phyloP scores from a whole-genome alignment of 768 basidiomycete genomes.

The Dentipellis sp. region DNA sequence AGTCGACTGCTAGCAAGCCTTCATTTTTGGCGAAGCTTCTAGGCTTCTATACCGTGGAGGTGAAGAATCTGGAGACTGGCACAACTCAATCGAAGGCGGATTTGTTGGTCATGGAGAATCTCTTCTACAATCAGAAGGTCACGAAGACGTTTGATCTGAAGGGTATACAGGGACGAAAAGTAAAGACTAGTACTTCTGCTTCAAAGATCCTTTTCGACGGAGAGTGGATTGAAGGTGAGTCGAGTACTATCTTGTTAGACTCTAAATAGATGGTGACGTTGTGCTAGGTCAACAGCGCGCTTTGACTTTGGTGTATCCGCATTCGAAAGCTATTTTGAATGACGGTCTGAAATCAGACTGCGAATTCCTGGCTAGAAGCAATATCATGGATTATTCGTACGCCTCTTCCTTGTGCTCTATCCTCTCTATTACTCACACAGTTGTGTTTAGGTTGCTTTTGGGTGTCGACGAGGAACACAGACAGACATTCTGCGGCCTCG shows the following conservation, averaged over 20 bases:
- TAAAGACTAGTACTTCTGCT: slow-evolving; percentile 35
- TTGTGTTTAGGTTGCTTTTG: slow-evolving; percentile 47
- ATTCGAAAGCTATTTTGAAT: slow-evolving; percentile 62
- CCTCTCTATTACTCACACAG: background rate
- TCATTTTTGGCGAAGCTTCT: slow-evolving; percentile 72
- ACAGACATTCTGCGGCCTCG: slow-evolving; percentile 68
- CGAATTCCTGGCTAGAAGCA: slow-evolving; percentile 63
- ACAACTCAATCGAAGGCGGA: slow-evolving; percentile 59
- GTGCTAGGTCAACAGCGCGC: slow-evolving; percentile 52
- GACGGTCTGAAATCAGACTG: slow-evolving; percentile 65
- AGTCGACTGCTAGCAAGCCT: slow-evolving; percentile 53
- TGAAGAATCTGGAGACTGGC: slow-evolving; percentile 64
- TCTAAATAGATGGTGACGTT: background rate
- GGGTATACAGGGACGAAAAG: slow-evolving; percentile 71
- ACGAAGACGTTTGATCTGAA: slow-evolving; percentile 74
- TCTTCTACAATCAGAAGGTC: slow-evolving; percentile 65
- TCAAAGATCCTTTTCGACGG: slow-evolving; percentile 67
- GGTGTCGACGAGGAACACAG: slow-evolving; percentile 61
- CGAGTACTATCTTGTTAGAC: background rate
- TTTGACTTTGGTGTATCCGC: slow-evolving; percentile 55
- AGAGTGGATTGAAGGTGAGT: slow-evolving; percentile 74
- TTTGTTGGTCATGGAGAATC: slow-evolving; percentile 78
- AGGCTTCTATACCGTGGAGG: slow-evolving; percentile 75
- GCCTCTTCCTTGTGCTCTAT: slow-evolving; percentile 18
- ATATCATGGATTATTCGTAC: slow-evolving; percentile 85